These are phyloP conservation scores for Gentiana macrophylla DNA, from an alignment of 257 asterid species.

Conservation along the genomic window DNA sequence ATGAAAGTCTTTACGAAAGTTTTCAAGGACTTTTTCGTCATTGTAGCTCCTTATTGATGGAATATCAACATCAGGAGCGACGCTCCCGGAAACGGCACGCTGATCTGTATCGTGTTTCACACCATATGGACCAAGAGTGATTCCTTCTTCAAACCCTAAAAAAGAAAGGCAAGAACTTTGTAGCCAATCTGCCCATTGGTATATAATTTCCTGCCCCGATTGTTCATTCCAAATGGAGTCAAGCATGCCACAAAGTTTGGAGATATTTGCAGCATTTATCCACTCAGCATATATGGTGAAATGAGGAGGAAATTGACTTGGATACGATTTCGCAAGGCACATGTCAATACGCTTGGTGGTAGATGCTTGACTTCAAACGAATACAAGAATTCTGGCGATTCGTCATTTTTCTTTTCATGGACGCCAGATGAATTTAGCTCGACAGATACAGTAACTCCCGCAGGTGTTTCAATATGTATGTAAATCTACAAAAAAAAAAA, in stretches of 20 bases:
- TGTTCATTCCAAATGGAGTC: slow-evolving; percentile 76
- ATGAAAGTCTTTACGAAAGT: slow-evolving; percentile 60
- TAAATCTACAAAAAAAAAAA: slow-evolving; percentile 38
- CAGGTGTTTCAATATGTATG: slow-evolving; percentile 57
- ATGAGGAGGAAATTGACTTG: slow-evolving; percentile 56
- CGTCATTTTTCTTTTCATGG: slow-evolving; percentile 16
- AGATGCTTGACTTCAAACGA: slow-evolving; percentile 69
- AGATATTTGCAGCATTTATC: slow-evolving; percentile 46
- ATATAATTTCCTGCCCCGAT: slow-evolving; percentile 69
- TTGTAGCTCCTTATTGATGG: slow-evolving; percentile 56
- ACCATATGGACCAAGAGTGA: slow-evolving; percentile 59
- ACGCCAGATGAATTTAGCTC: slow-evolving; percentile 37
- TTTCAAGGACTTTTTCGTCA: slow-evolving; percentile 55
- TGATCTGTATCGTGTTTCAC: slow-evolving; percentile 31
- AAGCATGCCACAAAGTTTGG: slow-evolving; percentile 55
- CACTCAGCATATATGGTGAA: slow-evolving; percentile 62
- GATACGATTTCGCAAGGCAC: slow-evolving; percentile 75
- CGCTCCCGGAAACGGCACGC: slow-evolving; percentile 57
- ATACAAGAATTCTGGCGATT: slow-evolving; percentile 49
- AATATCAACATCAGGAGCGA: slow-evolving; percentile 66
- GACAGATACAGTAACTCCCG: slow-evolving; percentile 40
- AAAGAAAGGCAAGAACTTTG: slow-evolving; percentile 51
- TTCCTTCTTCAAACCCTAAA: slow-evolving; percentile 59
- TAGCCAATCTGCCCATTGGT: slow-evolving; percentile 88
- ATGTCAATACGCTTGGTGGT: slow-evolving; percentile 65